Evolutionary conservation across 192 early-diverging fungal genomes (phyloP).

Genomic region (Allomyces javanicus): DNA sequence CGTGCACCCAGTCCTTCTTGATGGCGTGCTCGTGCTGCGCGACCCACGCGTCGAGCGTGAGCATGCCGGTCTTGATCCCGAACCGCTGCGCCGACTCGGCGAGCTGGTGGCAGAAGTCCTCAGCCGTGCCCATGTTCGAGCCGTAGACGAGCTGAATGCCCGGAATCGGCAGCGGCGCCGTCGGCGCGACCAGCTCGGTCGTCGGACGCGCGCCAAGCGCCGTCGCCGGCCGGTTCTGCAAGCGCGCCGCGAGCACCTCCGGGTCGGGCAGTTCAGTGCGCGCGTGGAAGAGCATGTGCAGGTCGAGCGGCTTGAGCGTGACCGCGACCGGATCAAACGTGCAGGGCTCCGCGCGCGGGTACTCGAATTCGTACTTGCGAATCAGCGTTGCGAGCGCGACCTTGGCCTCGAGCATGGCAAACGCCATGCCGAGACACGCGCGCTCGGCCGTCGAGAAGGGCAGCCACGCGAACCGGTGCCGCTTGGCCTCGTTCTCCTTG

Average conservation of each 20-base stretch:
- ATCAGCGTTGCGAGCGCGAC: constrained; percentile 10
- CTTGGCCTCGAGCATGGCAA: constrained; percentile 3
- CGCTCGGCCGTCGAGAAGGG: constrained; percentile 2
- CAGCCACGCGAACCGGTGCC: constrained; percentile 26
- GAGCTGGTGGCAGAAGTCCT: constrained; percentile 26
- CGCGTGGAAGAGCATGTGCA: constrained; percentile 12
- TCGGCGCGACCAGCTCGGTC: background rate
- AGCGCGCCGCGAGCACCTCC: background rate
- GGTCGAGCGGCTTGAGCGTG: constrained; percentile 15
- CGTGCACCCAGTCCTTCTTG: background rate
- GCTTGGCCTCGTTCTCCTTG: constrained; percentile 25
- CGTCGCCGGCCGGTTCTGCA: background rate
- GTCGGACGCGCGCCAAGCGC: background rate
- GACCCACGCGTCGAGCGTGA: constrained; percentile 22
- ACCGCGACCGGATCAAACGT: constrained; percentile 8
- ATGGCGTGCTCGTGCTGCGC: constrained; percentile 8
- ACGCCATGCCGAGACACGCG: constrained; percentile 1
- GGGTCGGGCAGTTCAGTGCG: constrained; percentile 3
- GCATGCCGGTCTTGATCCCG: constrained; percentile 16
- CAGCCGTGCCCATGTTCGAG: constrained; percentile 28
- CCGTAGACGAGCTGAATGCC: constrained; percentile 24
- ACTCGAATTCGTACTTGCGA: constrained; percentile 18
- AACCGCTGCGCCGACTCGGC: constrained; percentile 12
- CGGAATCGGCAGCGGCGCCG: constrained; percentile 10
- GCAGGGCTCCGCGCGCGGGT: constrained; percentile 8